These are phyloP conservation scores for Yueomyces sinensis DNA, from an alignment of 805 yeast species.

Conservation along the genomic window DNA sequence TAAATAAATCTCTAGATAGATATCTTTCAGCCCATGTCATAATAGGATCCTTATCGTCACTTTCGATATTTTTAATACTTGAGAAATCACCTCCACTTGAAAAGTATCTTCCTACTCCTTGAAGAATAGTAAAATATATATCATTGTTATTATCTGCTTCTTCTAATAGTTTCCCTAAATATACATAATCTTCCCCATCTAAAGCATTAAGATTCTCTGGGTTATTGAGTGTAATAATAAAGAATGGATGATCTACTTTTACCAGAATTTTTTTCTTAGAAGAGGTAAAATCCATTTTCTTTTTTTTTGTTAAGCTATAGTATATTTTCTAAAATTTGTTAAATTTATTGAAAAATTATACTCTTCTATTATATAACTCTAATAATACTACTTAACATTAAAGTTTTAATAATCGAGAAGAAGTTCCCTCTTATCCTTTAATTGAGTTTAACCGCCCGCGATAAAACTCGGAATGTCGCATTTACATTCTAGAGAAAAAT, in stretches of 20 bases:
- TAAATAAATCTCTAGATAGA: slow-evolving; percentile 52
- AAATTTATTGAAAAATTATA: too few species aligned
- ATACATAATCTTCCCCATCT: slow-evolving; percentile 46
- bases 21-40: slow-evolving; percentile 30
- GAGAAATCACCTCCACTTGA: slow-evolving; percentile 65
- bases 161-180: slow-evolving; percentile 44
- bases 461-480: too few species aligned
- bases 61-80: slow-evolving; percentile 1
- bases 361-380: too few species aligned
- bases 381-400: too few species aligned
- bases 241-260: slow-evolving; percentile 20
- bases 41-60: slow-evolving; percentile 1
- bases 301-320: too few species aligned
- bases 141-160: slow-evolving; percentile 47
- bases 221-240: slow-evolving; percentile 52
- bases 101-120: slow-evolving; percentile 61
- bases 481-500: too few species aligned
- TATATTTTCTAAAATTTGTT: too few species aligned
- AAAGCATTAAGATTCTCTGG: slow-evolving; percentile 57
- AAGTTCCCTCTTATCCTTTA: too few species aligned
- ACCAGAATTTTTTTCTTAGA: slow-evolving; percentile 1
- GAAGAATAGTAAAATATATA: slow-evolving; percentile 53
- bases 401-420: too few species aligned
- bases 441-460: too few species aligned
- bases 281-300: not conserved